Conservation (phyloP, 1,139 yeast genomes). For the Geotrichum restrictum region DNA sequence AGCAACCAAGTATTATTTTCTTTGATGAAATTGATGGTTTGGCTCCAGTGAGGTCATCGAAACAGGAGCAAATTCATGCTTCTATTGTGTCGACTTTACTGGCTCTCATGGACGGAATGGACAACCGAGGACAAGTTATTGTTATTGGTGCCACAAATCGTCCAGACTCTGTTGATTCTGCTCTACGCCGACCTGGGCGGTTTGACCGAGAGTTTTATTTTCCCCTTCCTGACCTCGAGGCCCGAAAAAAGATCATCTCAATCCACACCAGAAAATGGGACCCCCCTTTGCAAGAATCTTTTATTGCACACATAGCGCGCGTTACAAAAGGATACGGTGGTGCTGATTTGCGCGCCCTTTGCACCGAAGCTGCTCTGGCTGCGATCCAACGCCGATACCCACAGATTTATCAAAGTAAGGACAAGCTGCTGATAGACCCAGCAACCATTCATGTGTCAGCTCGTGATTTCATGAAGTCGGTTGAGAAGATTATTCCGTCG, state of each 20-base stretch:
- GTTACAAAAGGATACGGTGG: slow-evolving; percentile 97
- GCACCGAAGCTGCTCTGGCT: slow-evolving; percentile 92
- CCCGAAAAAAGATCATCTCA: slow-evolving; percentile 70
- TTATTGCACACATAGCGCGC: slow-evolving; percentile 64
- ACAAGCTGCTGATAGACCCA: slow-evolving; percentile 72
- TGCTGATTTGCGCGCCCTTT: slow-evolving; percentile 89
- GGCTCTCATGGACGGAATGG: slow-evolving; percentile 99
- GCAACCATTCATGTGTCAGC: slow-evolving; percentile 68
- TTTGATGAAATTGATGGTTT: slow-evolving; percentile 97
- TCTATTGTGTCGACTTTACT: slow-evolving; percentile 90
- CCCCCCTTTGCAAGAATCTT: slow-evolving; percentile 58
- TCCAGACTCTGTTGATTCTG: slow-evolving; percentile 97
- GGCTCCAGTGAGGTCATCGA: slow-evolving; percentile 95
- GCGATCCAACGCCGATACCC: slow-evolving; percentile 92
- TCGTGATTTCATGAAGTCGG: slow-evolving; percentile 79
- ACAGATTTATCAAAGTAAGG: slow-evolving; percentile 76
- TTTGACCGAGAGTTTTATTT: slow-evolving; percentile 95
- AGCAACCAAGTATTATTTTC: slow-evolving; percentile 92
- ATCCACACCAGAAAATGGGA: slow-evolving; percentile 91
- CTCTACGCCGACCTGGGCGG: slow-evolving; percentile 93
- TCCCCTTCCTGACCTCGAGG: slow-evolving; percentile 80
- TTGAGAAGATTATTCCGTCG: slow-evolving; percentile 86
- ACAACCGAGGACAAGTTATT: slow-evolving; percentile 90
- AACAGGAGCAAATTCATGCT: slow-evolving; percentile 97
- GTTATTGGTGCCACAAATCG: slow-evolving; percentile 98